Conservation (phyloP, 2,329 filamentous ascomycete genomes). For the Colletotrichum musicola region DNA sequence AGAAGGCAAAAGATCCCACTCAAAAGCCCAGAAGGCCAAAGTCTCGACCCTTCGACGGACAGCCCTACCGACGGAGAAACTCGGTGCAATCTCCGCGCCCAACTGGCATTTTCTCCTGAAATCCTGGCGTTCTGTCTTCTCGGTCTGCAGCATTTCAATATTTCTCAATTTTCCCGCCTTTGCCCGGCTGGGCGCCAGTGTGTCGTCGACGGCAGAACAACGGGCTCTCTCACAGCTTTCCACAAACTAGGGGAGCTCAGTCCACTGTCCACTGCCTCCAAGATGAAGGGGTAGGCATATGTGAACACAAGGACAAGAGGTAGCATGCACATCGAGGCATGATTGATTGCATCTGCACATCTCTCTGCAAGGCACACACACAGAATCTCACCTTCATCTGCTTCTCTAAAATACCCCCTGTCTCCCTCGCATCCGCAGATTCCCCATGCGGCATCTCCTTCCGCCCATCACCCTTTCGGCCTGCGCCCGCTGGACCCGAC, state of each 20-base stretch:
- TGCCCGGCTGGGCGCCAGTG: slow-evolving; percentile 28
- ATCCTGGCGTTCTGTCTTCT: neutral
- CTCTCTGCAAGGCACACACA: slow-evolving; percentile 21
- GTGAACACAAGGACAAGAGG: neutral
- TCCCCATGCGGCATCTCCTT: neutral
- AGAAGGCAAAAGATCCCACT: no score
- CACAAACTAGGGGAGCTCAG: neutral
- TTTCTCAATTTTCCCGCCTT: slow-evolving; percentile 29
- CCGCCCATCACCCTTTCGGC: neutral
- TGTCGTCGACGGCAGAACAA: neutral
- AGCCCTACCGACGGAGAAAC: slow-evolving; percentile 16
- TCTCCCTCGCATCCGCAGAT: neutral
- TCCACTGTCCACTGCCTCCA: neutral
- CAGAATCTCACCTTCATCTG: neutral
- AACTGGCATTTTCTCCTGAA: no score
- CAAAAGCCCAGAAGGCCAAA: neutral
- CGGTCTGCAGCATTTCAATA: neutral
- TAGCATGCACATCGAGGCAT: neutral
- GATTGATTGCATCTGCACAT: slow-evolving; percentile 2
- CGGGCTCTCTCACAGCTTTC: neutral
- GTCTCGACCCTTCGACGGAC: neutral
- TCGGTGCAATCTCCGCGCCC: neutral
- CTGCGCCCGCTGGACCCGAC: slow-evolving; percentile 5
- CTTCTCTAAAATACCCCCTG: neutral
- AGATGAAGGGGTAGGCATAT: neutral